A percentile compares a stretch with the other conserved stretches of the same genome.
Evolutionary conservation across 345 rosid genomes (phyloP).

Genomic region (Gossypium bickii): DNA sequence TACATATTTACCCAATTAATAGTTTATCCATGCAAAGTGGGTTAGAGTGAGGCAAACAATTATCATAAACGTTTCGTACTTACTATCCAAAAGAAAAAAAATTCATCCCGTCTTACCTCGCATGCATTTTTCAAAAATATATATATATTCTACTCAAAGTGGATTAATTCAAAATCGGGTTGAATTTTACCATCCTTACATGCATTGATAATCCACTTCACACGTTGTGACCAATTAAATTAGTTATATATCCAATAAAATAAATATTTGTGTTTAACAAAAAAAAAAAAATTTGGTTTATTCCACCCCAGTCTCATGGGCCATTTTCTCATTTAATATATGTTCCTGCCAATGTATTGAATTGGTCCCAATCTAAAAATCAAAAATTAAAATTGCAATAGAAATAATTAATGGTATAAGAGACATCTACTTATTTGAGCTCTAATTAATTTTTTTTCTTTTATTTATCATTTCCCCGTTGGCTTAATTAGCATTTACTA

Average conservation of each 20-base stretch:
- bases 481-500: constrained; percentile 5
- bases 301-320: background rate
- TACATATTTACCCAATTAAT: too few species aligned
- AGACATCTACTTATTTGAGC: constrained; percentile 12
- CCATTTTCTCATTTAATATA: constrained; percentile 1
- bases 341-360: constrained; percentile 2
- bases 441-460: background rate
- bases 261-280: background rate
- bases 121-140: too few species aligned
- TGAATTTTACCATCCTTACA: too few species aligned
- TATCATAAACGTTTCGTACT: too few species aligned
- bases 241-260: background rate
- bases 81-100: too few species aligned
- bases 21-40: too few species aligned
- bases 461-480: background rate
- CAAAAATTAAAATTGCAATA: background rate
- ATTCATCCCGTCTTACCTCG: too few species aligned
- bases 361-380: constrained; percentile 10
- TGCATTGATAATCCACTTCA: too few species aligned
- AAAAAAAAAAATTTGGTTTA: background rate
- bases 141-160: too few species aligned
- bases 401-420: constrained; percentile 3
- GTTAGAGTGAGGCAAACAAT: too few species aligned
- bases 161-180: too few species aligned
- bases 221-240: background rate